Percentiles rank a stretch among this genome's conserved stretches.
Evolutionary conservation across 2,329 filamentous ascomycete genomes (phyloP).

Genomic region (Penicillium sp.): DNA sequence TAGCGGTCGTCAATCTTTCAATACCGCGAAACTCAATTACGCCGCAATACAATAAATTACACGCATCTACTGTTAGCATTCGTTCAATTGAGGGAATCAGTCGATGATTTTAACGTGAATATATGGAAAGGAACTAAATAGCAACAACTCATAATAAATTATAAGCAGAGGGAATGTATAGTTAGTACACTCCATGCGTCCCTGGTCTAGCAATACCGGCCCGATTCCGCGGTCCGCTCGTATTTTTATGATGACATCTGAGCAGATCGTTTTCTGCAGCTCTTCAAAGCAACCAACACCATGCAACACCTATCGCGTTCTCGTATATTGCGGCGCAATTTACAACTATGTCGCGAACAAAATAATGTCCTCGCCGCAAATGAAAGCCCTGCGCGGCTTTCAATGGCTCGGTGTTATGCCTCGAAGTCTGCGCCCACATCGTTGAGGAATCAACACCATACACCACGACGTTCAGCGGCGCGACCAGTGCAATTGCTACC

Average conservation of each 20-base stretch:
- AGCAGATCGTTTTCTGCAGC: background rate
- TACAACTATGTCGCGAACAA: background rate
- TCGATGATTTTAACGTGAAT: too few species aligned
- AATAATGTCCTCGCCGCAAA: background rate
- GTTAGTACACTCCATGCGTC: too few species aligned
- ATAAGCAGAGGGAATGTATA: too few species aligned
- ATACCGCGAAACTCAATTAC: background rate
- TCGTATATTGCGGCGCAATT: background rate
- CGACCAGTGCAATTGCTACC: background rate
- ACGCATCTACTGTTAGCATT: background rate
- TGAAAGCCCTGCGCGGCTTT: background rate
- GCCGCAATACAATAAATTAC: background rate
- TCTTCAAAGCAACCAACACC: background rate
- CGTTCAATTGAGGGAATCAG: too few species aligned
- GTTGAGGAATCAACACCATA: background rate
- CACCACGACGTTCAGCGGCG: background rate
- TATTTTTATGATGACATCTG: background rate
- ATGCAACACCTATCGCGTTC: constrained; percentile 1
- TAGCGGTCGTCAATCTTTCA: background rate
- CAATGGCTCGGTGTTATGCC: background rate
- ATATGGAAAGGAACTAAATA: too few species aligned
- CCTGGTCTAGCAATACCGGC: too few species aligned
- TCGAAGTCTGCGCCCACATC: background rate
- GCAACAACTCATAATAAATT: too few species aligned
- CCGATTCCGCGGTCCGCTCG: background rate